Evolutionary conservation across 768 basidiomycete genomes (phyloP).

Genomic region (Wakefieldia striispora): DNA sequence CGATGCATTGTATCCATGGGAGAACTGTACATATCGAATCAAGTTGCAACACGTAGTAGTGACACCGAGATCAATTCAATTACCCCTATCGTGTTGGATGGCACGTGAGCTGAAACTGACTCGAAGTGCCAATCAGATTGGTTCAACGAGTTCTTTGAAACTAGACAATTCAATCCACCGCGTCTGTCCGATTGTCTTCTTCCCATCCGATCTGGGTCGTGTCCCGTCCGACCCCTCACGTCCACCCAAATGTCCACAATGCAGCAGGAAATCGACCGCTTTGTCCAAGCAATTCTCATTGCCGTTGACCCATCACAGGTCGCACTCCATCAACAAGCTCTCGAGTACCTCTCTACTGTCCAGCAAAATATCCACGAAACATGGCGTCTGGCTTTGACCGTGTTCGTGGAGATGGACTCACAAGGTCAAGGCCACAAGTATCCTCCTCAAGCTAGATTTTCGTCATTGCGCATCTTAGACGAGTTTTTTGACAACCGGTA

Average conservation of each 20-base stretch:
- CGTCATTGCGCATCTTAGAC: slow-evolving; percentile 75
- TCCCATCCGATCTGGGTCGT: slow-evolving; percentile 17
- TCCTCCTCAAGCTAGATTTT: slow-evolving; percentile 72
- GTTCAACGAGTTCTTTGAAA: background rate
- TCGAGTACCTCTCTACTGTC: slow-evolving; percentile 76
- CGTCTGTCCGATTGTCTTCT: background rate
- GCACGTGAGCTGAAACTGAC: slow-evolving; percentile 28
- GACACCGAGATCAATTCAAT: background rate
- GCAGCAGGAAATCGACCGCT: slow-evolving; percentile 74
- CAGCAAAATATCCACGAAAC: slow-evolving; percentile 71
- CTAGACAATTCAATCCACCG: background rate
- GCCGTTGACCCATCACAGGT: slow-evolving; percentile 77
- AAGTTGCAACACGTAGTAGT: too few relatives aligned
- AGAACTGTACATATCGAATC: too few relatives aligned
- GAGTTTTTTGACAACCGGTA: slow-evolving; percentile 83
- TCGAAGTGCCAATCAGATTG: background rate
- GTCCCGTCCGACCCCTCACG: slow-evolving; percentile 14
- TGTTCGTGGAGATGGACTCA: slow-evolving; percentile 63
- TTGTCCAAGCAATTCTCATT: slow-evolving; percentile 83
- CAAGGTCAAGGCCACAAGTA: slow-evolving; percentile 62
- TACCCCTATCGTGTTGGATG: slow-evolving; percentile 18
- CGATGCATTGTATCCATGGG: too few relatives aligned
- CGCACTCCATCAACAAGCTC: slow-evolving; percentile 78
- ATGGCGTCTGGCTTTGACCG: slow-evolving; percentile 78
- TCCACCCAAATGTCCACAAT: slow-evolving; percentile 36